Conservation (phyloP, 768 basidiomycete species). For the Rhizopogon vesiculosus region DNA sequence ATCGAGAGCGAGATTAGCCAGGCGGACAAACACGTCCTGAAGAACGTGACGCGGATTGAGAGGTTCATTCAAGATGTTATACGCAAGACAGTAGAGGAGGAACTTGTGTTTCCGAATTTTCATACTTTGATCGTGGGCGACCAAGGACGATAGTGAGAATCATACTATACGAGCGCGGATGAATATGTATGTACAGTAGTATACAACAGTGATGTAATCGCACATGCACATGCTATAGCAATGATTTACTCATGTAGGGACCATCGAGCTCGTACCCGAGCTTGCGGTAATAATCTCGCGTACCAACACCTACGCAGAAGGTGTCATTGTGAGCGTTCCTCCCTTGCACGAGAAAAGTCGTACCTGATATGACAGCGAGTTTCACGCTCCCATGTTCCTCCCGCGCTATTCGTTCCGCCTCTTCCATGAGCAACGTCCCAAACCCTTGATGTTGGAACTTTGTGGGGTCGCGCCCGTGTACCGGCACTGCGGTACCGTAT, state of each 20-base stretch:
- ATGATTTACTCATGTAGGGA: constrained; percentile 93
- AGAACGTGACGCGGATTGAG: constrained; percentile 94
- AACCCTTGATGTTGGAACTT: constrained; percentile 99
- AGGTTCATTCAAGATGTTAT: constrained; percentile 94
- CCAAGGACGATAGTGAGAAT: constrained; percentile 9
- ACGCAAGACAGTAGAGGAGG: constrained; percentile 91
- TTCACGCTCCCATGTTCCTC: constrained; percentile 97
- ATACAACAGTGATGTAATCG: constrained; percentile 3
- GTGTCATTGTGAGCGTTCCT: constrained; percentile 2
- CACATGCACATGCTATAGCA: constrained; percentile 34
- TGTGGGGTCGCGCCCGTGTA: constrained; percentile 95
- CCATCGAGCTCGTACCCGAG: constrained; percentile 94
- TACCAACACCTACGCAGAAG: constrained; percentile 71
- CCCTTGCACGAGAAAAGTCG: constrained; percentile 18
- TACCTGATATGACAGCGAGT: constrained; percentile 94
- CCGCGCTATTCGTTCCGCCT: constrained; percentile 94
- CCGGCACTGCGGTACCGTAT: constrained; percentile 96
- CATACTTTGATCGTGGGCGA: constrained; percentile 68
- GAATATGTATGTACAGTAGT: constrained; percentile 6
- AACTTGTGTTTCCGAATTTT: constrained; percentile 94
- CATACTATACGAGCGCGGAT: background rate
- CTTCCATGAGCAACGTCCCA: constrained; percentile 97
- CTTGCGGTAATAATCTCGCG: constrained; percentile 93
- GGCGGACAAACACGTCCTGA: constrained; percentile 89
- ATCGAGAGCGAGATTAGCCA: constrained; percentile 98